Conservation (phyloP, 768 basidiomycete species). For the Mycena rebaudengoi region DNA sequence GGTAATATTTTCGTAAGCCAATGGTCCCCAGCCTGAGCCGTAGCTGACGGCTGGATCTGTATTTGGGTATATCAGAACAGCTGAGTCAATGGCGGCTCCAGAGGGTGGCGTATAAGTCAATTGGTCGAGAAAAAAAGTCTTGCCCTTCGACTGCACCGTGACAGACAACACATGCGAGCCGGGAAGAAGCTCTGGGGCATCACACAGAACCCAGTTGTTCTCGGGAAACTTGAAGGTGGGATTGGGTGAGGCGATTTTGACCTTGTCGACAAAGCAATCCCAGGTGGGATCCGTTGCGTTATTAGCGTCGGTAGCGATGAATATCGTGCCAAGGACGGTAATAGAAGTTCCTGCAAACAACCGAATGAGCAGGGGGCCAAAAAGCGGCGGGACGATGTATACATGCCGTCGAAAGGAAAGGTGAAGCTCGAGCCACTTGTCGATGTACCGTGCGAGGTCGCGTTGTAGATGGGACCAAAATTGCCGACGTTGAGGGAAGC, state of each 20-base stretch:
- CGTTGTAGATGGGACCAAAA: slow-evolving; percentile 41
- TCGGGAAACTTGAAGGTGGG: slow-evolving; percentile 32
- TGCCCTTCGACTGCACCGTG: slow-evolving; percentile 34
- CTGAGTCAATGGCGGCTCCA: not conserved
- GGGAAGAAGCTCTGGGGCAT: slow-evolving; percentile 26
- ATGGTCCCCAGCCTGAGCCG: slow-evolving; percentile 28
- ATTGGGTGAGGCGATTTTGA: slow-evolving; percentile 27
- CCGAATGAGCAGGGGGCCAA: slow-evolving; percentile 8
- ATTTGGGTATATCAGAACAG: slow-evolving; percentile 17
- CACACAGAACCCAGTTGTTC: slow-evolving; percentile 45
- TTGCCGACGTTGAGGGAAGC: slow-evolving; percentile 41
- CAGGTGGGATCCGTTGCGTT: slow-evolving; percentile 37
- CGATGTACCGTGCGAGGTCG: slow-evolving; percentile 10
- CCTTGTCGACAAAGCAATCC: slow-evolving; percentile 42
- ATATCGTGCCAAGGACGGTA: slow-evolving; percentile 34
- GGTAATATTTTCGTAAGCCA: slow-evolving; percentile 27
- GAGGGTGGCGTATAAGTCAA: slow-evolving; percentile 33
- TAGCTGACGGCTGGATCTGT: slow-evolving; percentile 30
- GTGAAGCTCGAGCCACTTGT: slow-evolving; percentile 1
- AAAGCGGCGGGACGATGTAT: not conserved
- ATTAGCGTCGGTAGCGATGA: slow-evolving; percentile 11
- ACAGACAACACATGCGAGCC: slow-evolving; percentile 37
- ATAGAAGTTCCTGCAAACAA: slow-evolving; percentile 36
- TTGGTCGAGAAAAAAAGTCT: slow-evolving; percentile 41
- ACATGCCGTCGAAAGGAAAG: slow-evolving; percentile 19